A percentile compares a stretch with the other conserved stretches of the same genome.
These are phyloP conservation scores for Astrothelium subdiscretum DNA, from an alignment of 495 filamentous ascomycete genomes.

Conservation along the genomic window DNA sequence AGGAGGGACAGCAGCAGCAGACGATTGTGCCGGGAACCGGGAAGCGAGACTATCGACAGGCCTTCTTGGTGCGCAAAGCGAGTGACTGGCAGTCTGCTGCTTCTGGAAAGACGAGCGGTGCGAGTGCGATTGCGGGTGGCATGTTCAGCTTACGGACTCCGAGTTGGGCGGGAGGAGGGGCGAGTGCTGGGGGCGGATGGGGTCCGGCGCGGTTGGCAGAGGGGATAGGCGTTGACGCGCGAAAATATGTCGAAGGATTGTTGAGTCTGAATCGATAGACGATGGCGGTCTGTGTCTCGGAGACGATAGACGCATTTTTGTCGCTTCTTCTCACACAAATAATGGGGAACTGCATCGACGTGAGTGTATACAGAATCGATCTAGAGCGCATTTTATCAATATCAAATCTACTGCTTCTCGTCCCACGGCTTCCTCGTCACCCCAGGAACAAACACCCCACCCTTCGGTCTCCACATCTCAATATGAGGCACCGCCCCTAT, in stretches of 20 bases:
- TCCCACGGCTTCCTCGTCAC: background rate
- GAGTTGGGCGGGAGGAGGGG: constrained; percentile 19
- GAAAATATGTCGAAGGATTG: constrained; percentile 73
- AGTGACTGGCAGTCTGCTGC: constrained; percentile 45
- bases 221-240: constrained; percentile 78
- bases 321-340: no score
- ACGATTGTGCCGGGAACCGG: background rate
- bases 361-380: no score
- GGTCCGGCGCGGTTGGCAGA: constrained; percentile 60
- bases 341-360: no score
- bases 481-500: background rate
- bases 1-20: constrained; percentile 13
- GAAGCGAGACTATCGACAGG: constrained; percentile 23
- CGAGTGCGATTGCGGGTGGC: constrained; percentile 19
- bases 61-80: constrained; percentile 69
- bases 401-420: no score
- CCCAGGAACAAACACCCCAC: background rate
- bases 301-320: no score
- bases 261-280: constrained; percentile 60
- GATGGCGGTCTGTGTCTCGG: no score
- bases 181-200: constrained; percentile 34
- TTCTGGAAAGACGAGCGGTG: constrained; percentile 14
- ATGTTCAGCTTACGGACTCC: constrained; percentile 14
- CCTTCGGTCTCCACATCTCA: background rate
- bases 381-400: no score